These are phyloP conservation scores for Suhomyces terraborum DNA, from an alignment of 1,139 yeast genomes.

Conservation along the genomic window DNA sequence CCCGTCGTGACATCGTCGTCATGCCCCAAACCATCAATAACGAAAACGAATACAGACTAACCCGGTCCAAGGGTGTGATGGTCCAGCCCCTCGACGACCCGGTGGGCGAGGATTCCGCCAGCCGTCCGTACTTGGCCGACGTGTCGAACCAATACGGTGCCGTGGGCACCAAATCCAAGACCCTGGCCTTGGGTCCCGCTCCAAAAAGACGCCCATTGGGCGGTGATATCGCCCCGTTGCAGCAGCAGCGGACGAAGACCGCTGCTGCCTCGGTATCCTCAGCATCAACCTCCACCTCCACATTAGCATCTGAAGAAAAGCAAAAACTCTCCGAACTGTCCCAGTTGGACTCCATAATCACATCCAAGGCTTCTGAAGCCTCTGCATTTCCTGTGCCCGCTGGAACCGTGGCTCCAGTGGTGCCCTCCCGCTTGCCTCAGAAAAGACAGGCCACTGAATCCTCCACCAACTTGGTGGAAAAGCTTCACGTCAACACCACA, in stretches of 20 bases:
- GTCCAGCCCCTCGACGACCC: constrained; percentile 7
- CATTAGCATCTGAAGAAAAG: constrained; percentile 8
- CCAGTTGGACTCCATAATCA: constrained; percentile 2
- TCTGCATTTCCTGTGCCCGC: background rate
- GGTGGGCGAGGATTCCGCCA: constrained; percentile 14
- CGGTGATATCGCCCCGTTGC: constrained; percentile 37
- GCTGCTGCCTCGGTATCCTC: constrained; percentile 6
- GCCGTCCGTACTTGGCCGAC: constrained; percentile 43
- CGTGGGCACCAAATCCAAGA: constrained; percentile 11
- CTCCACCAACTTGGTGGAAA: constrained; percentile 51
- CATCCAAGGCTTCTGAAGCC: constrained; percentile 2
- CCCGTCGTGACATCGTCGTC: constrained; percentile 4
- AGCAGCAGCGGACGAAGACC: constrained; percentile 22
- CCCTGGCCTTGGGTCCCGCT: constrained; percentile 2
- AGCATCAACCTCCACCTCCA: constrained; percentile 6
- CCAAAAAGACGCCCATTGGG: constrained; percentile 36
- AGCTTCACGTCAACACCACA: constrained; percentile 25
- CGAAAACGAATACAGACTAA: constrained; percentile 45
- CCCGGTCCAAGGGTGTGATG: constrained; percentile 32
- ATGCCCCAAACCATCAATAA: constrained; percentile 44
- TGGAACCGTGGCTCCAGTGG: constrained; percentile 12
- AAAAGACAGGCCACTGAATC: constrained; percentile 61
- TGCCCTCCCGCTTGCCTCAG: constrained; percentile 52
- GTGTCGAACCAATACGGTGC: constrained; percentile 43
- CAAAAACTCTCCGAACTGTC: constrained; percentile 2